phyloP scores from a whole-genome alignment of 2,329 filamentous ascomycete species.

The Cryphonectria parasitica region DNA sequence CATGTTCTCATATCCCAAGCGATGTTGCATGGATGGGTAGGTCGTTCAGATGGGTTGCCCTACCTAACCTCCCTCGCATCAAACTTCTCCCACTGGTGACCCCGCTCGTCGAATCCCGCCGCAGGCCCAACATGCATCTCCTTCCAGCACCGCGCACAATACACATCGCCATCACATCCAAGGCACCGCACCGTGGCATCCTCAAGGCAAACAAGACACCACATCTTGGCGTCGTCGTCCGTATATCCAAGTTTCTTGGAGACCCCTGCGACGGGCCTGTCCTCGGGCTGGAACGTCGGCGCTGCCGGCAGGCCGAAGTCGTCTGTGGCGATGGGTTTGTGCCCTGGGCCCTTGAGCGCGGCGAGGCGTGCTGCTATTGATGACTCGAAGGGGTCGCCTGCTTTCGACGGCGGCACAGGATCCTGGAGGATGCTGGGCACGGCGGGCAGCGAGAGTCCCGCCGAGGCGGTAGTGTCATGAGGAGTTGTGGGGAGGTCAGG shows the following conservation, averaged over 20 bases:
- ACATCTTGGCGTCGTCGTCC: slow-evolving; percentile 73
- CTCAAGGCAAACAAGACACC: slow-evolving; percentile 83
- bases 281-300: slow-evolving; percentile 53
- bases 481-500: slow-evolving; percentile 8
- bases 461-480: slow-evolving; percentile 26
- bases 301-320: slow-evolving; percentile 52
- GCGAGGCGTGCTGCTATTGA: slow-evolving; percentile 58
- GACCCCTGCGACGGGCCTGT: slow-evolving; percentile 45
- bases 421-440: slow-evolving; percentile 50
- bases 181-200: slow-evolving; percentile 74
- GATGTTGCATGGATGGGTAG: background rate
- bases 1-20: too few relatives aligned
- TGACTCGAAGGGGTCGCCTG: slow-evolving; percentile 43
- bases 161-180: slow-evolving; percentile 73
- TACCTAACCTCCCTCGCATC: slow-evolving; percentile 11
- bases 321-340: slow-evolving; percentile 37
- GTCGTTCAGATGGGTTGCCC: too few relatives aligned
- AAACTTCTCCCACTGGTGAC: slow-evolving; percentile 68
- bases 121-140: slow-evolving; percentile 75
- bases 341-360: slow-evolving; percentile 48
- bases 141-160: slow-evolving; percentile 78
- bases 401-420: slow-evolving; percentile 36
- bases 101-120: slow-evolving; percentile 71
- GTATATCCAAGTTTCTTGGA: slow-evolving; percentile 52
- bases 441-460: slow-evolving; percentile 48